Evolutionary conservation across 2,329 filamentous ascomycete genomes (phyloP), one percentile per base, ranked within the genome.

Genomic region (Fusarium temperatum): DNA sequence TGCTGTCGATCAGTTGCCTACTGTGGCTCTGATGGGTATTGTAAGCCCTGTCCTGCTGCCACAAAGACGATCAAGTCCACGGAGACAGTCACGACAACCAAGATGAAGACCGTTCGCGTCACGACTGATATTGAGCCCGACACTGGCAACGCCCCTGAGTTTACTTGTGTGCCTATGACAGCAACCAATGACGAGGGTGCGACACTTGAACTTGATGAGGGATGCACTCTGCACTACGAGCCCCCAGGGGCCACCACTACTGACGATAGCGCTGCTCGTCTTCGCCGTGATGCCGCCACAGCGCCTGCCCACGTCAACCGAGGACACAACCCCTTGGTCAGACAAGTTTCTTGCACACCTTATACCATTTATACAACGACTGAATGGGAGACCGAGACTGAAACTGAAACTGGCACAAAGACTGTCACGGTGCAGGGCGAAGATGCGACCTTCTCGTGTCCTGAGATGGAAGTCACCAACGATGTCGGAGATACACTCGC

Each of bases 391-490:
- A 68, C 66, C 0, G 41, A 68, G 5, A 62, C 64, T 0, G 9
- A n/a, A 3, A 68, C 63, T 0, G 41, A 54, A 22, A 68, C 66
- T 1, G 66, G 63, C 1, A 68, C 63, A 3, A 50, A 24, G 8
- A 68, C 66, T 1, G 18, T 68, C 0, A 44, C 41, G 2, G 63
- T 68, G 0, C 55, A 61, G 5, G 65, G 63, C 1, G 65, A 62
- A 2, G 63, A 68, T 2, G 66, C 12, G 9, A 68, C 66, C 0
- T 68, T 68, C 13, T 68, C 66, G 2, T 68, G 66, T 13, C 66
- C 66, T 3, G 54, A 62, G 17, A 68, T 68, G 66, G 66, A 68
- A 10, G 66, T 68, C 1, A 68, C 63, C 0, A 68, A 68, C 2
- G 63, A 68, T 20, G 41, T 50, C 3, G 66, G 66, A 0, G 66